Conservation (phyloP, 1,284 basidiomycete species). For the Agaricales sp. region DNA sequence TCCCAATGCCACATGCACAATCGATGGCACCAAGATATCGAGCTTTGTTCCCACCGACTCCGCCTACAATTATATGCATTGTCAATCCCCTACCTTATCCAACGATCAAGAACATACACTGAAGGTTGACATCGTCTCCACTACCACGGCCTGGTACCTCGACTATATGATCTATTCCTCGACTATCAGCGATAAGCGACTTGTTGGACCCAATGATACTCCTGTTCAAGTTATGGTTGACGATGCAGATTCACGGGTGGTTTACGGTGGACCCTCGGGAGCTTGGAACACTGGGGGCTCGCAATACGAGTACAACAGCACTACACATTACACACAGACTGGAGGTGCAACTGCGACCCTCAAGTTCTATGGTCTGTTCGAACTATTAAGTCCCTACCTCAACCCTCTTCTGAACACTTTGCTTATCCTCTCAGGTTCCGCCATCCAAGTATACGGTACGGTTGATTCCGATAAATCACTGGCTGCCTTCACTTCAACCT, state of each 20-base stretch:
- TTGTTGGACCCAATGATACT: neutral
- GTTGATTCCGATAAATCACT: neutral
- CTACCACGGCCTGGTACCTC: neutral
- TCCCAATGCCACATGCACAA: neutral
- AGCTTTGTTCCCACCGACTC: neutral
- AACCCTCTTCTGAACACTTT: neutral
- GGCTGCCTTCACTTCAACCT: neutral
- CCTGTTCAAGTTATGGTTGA: neutral
- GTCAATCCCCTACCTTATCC: neutral
- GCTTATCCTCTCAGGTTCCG: neutral
- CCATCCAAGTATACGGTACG: neutral
- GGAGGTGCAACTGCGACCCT: neutral
- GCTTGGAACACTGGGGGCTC: neutral
- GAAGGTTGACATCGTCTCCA: neutral
- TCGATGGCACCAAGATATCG: neutral
- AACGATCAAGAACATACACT: neutral
- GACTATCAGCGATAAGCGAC: neutral
- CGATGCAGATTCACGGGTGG: neutral
- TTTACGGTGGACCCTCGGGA: neutral
- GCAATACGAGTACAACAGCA: neutral
- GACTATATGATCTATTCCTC: neutral
- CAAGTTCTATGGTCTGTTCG: too few relatives aligned
- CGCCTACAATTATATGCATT: neutral
- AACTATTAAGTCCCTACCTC: too few relatives aligned
- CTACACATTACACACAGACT: neutral